Evolutionary conservation across 2,329 filamentous ascomycete species (phyloP).

Genomic region (Aspergillus ochraceoroseus): DNA sequence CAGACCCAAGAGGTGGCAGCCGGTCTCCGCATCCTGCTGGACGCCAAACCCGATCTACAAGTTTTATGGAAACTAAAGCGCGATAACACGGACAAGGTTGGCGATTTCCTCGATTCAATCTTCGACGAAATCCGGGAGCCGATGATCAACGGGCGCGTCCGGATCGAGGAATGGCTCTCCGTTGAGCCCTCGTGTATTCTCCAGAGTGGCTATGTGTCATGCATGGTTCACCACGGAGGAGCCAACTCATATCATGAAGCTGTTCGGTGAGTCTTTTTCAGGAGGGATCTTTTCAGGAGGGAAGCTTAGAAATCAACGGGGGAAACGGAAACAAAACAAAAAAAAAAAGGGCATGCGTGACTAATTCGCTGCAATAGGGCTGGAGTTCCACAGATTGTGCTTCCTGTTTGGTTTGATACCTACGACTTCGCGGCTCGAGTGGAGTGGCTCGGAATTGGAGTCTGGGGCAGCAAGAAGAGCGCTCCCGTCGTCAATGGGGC

Average conservation of each 20-base stretch:
- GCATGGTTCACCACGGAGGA: slow-evolving; percentile 47
- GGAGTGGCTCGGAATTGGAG: slow-evolving; percentile 44
- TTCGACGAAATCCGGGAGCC: neutral
- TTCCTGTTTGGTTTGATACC: slow-evolving; percentile 47
- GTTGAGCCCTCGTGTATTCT: slow-evolving; percentile 37
- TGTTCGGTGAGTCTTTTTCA: slow-evolving; percentile 35
- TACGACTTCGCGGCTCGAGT: slow-evolving; percentile 45
- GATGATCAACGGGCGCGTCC: slow-evolving; percentile 26
- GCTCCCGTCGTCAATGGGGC: slow-evolving; percentile 31
- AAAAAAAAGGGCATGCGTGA: slow-evolving; percentile 3
- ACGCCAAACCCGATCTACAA: slow-evolving; percentile 26
- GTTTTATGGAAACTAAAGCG: slow-evolving; percentile 35
- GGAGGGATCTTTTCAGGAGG: no score
- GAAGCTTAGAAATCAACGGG: no score
- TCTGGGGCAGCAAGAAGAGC: slow-evolving; percentile 37
- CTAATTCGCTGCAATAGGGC: slow-evolving; percentile 33
- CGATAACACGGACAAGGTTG: neutral
- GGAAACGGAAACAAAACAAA: no score
- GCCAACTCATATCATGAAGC: slow-evolving; percentile 49
- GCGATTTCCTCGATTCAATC: neutral
- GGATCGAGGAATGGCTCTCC: slow-evolving; percentile 42
- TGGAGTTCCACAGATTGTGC: slow-evolving; percentile 45
- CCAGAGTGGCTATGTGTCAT: slow-evolving; percentile 37
- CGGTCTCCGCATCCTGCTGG: slow-evolving; percentile 35
- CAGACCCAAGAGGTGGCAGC: slow-evolving; percentile 38